phyloP scores from a whole-genome alignment of 495 filamentous ascomycete genomes.

The Lophium mytilinum region DNA sequence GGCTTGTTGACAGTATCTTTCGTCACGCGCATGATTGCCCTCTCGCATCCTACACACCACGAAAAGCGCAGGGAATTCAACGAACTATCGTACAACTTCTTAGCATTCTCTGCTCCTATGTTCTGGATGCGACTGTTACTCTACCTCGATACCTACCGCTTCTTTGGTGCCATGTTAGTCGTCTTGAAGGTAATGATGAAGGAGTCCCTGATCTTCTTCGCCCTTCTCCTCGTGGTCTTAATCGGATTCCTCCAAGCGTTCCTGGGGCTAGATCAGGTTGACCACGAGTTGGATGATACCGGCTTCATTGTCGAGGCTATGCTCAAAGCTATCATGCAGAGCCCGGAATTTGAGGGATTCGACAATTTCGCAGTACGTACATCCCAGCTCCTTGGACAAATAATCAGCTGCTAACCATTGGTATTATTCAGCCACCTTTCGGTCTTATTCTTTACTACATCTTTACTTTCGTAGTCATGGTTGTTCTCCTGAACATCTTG shows the following conservation, averaged over 20 bases:
- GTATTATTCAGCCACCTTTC: slow-evolving; percentile 24
- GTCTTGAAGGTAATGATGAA: slow-evolving; percentile 99
- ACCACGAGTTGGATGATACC: slow-evolving; percentile 53
- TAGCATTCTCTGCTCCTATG: slow-evolving; percentile 87
- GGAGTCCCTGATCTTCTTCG: slow-evolving; percentile 95
- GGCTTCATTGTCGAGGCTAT: slow-evolving; percentile 79
- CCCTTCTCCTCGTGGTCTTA: slow-evolving; percentile 76
- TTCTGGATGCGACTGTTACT: slow-evolving; percentile 93
- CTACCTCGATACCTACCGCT: slow-evolving; percentile 84
- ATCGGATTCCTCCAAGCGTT: slow-evolving; percentile 93
- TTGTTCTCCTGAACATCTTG: slow-evolving; percentile 79
- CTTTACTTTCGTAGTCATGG: slow-evolving; percentile 97
- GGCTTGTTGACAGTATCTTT: slow-evolving; percentile 67
- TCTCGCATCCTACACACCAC: slow-evolving; percentile 50
- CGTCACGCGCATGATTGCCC: slow-evolving; percentile 64
- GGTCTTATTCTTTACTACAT: slow-evolving; percentile 57
- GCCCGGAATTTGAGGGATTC: slow-evolving; percentile 83
- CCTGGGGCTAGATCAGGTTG: slow-evolving; percentile 81
- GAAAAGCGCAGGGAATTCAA: slow-evolving; percentile 58
- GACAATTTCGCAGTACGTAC: slow-evolving; percentile 52
- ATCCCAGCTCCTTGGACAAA: neutral
- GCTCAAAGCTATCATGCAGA: slow-evolving; percentile 82
- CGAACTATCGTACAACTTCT: slow-evolving; percentile 79
- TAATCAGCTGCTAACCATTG: neutral
- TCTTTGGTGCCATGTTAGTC: slow-evolving; percentile 97